phyloP scores from a whole-genome alignment of 1,139 yeast genomes.

The Wickerhamomyces sp. region DNA sequence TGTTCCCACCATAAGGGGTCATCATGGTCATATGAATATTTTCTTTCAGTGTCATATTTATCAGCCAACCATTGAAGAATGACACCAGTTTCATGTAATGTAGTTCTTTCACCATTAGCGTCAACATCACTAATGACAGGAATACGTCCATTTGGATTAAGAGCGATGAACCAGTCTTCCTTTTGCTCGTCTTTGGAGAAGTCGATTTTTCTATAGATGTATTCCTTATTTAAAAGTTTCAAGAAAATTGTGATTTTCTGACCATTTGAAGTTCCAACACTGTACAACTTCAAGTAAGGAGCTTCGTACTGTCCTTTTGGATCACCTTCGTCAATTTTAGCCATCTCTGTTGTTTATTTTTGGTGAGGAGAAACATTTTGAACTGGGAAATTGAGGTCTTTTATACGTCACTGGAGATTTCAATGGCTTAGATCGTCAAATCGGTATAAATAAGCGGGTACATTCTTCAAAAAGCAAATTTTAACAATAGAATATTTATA shows the following conservation, averaged over 20 bases:
- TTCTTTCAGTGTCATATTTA: constrained; percentile 50
- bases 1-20: constrained; percentile 45
- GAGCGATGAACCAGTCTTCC: constrained; percentile 46
- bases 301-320: constrained; percentile 30
- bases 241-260: constrained; percentile 45
- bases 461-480: no score
- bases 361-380: no score
- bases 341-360: constrained; percentile 1
- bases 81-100: constrained; percentile 55
- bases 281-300: constrained; percentile 34
- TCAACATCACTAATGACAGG: constrained; percentile 51
- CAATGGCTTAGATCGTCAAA: neutral
- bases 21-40: constrained; percentile 43
- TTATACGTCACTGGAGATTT: no score
- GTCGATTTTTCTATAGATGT: constrained; percentile 41
- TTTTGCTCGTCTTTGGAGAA: constrained; percentile 41
- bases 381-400: no score
- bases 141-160: constrained; percentile 61
- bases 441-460: neutral
- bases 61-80: constrained; percentile 53
- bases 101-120: constrained; percentile 32
- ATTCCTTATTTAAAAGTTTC: constrained; percentile 44
- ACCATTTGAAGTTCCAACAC: constrained; percentile 44
- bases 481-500: neutral
- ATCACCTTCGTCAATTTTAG: constrained; percentile 26